These are phyloP conservation scores for Pyrenopolyporus hunteri DNA, from an alignment of 495 filamentous ascomycete species.

Conservation along the genomic window DNA sequence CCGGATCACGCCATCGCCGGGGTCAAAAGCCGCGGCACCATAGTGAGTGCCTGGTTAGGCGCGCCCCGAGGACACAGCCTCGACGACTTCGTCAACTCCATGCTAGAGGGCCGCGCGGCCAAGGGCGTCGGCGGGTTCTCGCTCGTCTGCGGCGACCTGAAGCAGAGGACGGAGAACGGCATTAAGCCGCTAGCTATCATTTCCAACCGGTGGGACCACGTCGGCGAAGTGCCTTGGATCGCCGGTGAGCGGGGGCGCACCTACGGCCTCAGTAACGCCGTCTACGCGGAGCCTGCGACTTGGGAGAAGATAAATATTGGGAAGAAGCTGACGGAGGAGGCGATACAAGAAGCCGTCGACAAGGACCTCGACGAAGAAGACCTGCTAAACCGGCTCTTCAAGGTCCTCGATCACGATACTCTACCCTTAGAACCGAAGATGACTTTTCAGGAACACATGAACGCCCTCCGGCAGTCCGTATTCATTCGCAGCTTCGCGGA, in stretches of 20 bases:
- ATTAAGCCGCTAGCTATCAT: slow-evolving; percentile 81
- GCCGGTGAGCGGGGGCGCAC: slow-evolving; percentile 66
- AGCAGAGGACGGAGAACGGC: slow-evolving; percentile 49
- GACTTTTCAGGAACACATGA: slow-evolving; percentile 71
- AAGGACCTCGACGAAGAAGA: slow-evolving; percentile 61
- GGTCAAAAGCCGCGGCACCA: slow-evolving; percentile 74
- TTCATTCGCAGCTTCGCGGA: slow-evolving; percentile 80
- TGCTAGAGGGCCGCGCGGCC: slow-evolving; percentile 70
- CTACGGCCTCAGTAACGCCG: slow-evolving; percentile 85
- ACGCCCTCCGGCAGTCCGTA: slow-evolving; percentile 75
- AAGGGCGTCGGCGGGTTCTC: slow-evolving; percentile 89
- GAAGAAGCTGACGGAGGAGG: slow-evolving; percentile 51
- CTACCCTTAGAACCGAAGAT: slow-evolving; percentile 68
- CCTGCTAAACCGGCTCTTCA: slow-evolving; percentile 73
- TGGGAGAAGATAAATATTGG: slow-evolving; percentile 84
- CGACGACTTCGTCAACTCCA: slow-evolving; percentile 68
- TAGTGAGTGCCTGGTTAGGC: slow-evolving; percentile 88
- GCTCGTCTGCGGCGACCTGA: slow-evolving; percentile 82
- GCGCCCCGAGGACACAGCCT: slow-evolving; percentile 54
- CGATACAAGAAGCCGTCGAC: slow-evolving; percentile 50
- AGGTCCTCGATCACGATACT: slow-evolving; percentile 71
- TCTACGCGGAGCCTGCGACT: slow-evolving; percentile 65
- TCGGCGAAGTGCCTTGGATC: slow-evolving; percentile 72
- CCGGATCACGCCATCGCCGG: slow-evolving; percentile 60
- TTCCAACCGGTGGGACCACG: slow-evolving; percentile 78